Conservation (phyloP, 805 yeast genomes). For the Kodamaea sagamina region DNA sequence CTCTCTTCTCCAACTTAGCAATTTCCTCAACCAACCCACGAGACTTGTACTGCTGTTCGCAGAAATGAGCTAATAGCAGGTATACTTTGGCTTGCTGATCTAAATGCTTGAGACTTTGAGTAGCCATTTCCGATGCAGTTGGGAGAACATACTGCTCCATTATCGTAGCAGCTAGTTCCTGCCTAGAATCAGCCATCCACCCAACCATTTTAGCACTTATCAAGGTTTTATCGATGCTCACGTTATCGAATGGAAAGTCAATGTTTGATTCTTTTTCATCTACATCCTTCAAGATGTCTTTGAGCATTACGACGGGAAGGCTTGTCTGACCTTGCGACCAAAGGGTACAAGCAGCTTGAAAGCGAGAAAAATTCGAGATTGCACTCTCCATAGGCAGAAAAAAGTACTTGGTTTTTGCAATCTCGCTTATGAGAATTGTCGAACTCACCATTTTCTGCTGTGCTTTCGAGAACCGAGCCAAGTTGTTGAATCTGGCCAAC, state of each 20-base stretch:
- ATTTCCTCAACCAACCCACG: constrained; percentile 47
- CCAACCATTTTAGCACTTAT: constrained; percentile 50
- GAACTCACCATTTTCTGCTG: constrained; percentile 55
- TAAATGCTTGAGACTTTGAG: constrained; percentile 1
- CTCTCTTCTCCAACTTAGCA: constrained; percentile 38
- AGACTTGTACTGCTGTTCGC: constrained; percentile 62
- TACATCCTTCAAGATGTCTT: constrained; percentile 19
- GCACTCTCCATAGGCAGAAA: not conserved
- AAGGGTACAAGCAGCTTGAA: constrained; percentile 58
- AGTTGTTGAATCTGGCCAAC: constrained; percentile 41
- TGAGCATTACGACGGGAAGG: constrained; percentile 58
- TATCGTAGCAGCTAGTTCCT: constrained; percentile 62
- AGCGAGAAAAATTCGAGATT: constrained; percentile 28
- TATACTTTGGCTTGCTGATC: constrained; percentile 23
- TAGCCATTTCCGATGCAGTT: constrained; percentile 25
- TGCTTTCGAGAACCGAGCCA: constrained; percentile 38
- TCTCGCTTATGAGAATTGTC: constrained; percentile 44
- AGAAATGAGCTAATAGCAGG: constrained; percentile 68
- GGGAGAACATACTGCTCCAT: constrained; percentile 58
- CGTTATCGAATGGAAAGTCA: constrained; percentile 19
- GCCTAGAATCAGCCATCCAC: constrained; percentile 74
- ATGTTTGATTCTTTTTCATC: not conserved
- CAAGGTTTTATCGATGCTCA: constrained; percentile 24
- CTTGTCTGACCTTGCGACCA: constrained; percentile 64
- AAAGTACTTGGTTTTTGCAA: constrained; percentile 27